Evolutionary conservation across 129 eudicot species (phyloP).

Genomic region (Tagetes erecta): DNA sequence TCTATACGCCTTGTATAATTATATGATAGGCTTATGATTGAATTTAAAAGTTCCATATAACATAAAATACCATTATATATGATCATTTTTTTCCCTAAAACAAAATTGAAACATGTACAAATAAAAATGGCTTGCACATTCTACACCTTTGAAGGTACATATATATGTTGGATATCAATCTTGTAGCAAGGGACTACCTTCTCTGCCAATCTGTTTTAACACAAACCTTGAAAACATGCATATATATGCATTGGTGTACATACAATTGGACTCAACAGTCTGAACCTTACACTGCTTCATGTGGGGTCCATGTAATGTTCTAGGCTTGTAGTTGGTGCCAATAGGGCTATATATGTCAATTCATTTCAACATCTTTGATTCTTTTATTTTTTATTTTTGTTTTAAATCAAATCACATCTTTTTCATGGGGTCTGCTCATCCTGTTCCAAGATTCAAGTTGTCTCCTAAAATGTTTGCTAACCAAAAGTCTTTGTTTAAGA

Average conservation of each 20-base stretch:
- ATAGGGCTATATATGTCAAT: slow-evolving; percentile 25
- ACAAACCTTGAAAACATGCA: slow-evolving; percentile 23
- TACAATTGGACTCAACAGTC: slow-evolving; percentile 35
- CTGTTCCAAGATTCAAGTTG: slow-evolving; percentile 49
- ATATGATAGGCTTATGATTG: too few relatives aligned
- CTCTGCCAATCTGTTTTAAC: slow-evolving; percentile 11
- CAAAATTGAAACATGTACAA: too few relatives aligned
- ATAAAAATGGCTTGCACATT: neutral
- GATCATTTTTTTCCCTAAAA: too few relatives aligned
- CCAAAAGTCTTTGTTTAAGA: slow-evolving; percentile 39
- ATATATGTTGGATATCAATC: slow-evolving; percentile 12
- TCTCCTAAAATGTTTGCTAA: slow-evolving; percentile 41
- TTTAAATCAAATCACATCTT: slow-evolving; percentile 25
- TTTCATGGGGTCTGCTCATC: slow-evolving; percentile 44
- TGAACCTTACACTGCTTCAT: slow-evolving; percentile 20
- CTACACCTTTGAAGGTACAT: slow-evolving; percentile 11
- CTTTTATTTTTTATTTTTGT: neutral
- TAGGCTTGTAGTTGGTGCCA: slow-evolving; percentile 9
- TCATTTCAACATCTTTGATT: slow-evolving; percentile 10
- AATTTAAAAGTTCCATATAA: too few relatives aligned
- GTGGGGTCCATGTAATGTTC: slow-evolving; percentile 14
- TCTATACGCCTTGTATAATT: too few relatives aligned
- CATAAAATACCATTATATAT: too few relatives aligned
- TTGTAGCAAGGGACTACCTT: slow-evolving; percentile 17
- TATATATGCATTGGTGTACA: slow-evolving; percentile 14